These are phyloP conservation scores for Tuctoria greenei DNA, from an alignment of 176 grass and related monocot genomes.

Conservation along the genomic window DNA sequence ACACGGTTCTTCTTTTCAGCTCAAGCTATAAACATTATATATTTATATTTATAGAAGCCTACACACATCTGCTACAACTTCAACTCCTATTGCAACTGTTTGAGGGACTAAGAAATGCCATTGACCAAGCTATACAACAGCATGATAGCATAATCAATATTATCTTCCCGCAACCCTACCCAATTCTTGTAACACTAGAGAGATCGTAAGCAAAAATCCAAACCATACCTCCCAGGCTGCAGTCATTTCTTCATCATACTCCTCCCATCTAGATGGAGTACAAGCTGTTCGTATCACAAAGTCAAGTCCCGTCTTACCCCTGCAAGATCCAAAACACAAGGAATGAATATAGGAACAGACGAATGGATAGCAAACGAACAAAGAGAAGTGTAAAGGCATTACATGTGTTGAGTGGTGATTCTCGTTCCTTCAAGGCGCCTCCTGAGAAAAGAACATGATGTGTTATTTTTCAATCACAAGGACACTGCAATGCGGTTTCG, in stretches of 20 bases:
- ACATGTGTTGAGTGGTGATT: slow-evolving; percentile 91
- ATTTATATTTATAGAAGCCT: neutral
- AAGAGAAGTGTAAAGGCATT: slow-evolving; percentile 29
- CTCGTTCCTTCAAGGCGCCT: slow-evolving; percentile 95
- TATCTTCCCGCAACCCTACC: neutral
- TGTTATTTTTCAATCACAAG: slow-evolving; percentile 37
- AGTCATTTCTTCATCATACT: slow-evolving; percentile 88
- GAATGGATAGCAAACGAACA: neutral
- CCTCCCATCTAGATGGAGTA: slow-evolving; percentile 93
- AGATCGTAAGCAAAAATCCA: slow-evolving; percentile 11
- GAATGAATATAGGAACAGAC: slow-evolving; percentile 9
- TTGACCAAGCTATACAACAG: neutral
- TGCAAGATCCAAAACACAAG: slow-evolving; percentile 39
- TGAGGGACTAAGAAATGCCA: slow-evolving; percentile 5
- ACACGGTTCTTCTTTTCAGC: slow-evolving; percentile 12
- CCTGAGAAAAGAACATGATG: slow-evolving; percentile 65
- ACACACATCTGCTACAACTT: slow-evolving; percentile 17
- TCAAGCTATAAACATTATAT: neutral
- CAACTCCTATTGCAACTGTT: slow-evolving; percentile 5
- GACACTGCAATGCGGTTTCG: slow-evolving; percentile 2
- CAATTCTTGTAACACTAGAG: neutral
- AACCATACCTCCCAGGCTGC: slow-evolving; percentile 82
- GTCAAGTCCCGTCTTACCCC: slow-evolving; percentile 86
- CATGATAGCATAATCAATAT: neutral
- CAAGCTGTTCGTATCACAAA: slow-evolving; percentile 97